Evolutionary conservation across 1,139 yeast species (phyloP).

Genomic region (Kluyveromyces sp.): DNA sequence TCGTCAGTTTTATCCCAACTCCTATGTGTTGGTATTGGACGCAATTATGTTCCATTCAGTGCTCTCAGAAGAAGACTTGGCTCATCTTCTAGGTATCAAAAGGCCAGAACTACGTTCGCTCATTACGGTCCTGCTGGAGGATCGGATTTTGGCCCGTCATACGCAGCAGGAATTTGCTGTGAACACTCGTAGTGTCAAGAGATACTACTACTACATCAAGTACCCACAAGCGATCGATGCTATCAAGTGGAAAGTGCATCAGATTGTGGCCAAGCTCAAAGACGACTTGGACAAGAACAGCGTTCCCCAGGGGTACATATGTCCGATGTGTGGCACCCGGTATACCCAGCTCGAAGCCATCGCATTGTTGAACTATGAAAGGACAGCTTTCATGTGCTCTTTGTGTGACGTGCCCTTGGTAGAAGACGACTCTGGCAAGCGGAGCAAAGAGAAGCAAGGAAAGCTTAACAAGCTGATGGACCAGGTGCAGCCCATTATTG

Average conservation of each 20-base stretch:
- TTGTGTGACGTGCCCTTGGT: constrained; percentile 67
- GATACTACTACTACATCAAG: constrained; percentile 82
- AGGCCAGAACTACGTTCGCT: constrained; percentile 80
- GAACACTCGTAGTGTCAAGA: constrained; percentile 59
- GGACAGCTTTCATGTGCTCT: constrained; percentile 75
- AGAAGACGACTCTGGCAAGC: constrained; percentile 85
- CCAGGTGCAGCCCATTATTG: constrained; percentile 84
- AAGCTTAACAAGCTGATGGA: constrained; percentile 78
- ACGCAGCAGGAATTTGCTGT: constrained; percentile 78
- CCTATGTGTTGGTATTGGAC: constrained; percentile 79
- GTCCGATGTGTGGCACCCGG: constrained; percentile 77
- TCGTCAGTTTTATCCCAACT: constrained; percentile 80
- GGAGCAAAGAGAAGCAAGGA: constrained; percentile 75
- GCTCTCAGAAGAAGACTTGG: constrained; percentile 87
- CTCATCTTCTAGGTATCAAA: constrained; percentile 72
- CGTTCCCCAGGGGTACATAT: constrained; percentile 89
- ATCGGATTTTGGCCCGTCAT: constrained; percentile 60
- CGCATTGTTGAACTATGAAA: constrained; percentile 69
- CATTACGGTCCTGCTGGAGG: constrained; percentile 78
- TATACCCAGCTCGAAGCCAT: constrained; percentile 86
- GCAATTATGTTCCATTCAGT: constrained; percentile 89
- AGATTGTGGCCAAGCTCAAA: constrained; percentile 69
- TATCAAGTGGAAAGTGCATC: constrained; percentile 92
- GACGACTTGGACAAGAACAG: constrained; percentile 77
- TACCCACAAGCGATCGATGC: constrained; percentile 92